These are phyloP conservation scores for Theileria luwenshuni DNA, from an alignment of 169 alveolate species.

Conservation along the genomic window DNA sequence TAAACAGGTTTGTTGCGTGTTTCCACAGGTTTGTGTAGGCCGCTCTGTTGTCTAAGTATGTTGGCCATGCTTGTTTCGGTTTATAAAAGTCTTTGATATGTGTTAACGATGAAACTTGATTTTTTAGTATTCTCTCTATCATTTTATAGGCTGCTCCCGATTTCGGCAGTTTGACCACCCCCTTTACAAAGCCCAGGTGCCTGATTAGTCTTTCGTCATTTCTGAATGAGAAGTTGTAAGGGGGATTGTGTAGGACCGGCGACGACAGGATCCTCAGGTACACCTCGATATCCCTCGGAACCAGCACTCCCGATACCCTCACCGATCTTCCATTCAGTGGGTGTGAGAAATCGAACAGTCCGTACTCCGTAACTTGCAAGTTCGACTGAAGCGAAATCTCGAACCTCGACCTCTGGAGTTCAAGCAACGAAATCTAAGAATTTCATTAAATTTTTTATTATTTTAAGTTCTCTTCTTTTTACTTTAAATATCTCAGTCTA, in stretches of 20 bases:
- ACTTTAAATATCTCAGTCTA: no score
- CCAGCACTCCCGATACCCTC: slow-evolving; percentile 25
- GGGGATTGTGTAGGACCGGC: slow-evolving; percentile 56
- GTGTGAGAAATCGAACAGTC: slow-evolving; percentile 48
- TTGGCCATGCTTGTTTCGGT: slow-evolving; percentile 49
- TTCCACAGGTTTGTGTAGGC: slow-evolving; percentile 67
- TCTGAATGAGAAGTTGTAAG: slow-evolving; percentile 3
- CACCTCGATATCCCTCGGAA: slow-evolving; percentile 50
- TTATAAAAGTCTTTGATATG: slow-evolving; percentile 14
- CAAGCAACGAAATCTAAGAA: slow-evolving; percentile 37
- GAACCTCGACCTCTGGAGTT: slow-evolving; percentile 39
- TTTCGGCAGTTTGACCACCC: slow-evolving; percentile 31
- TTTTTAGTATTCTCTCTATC: slow-evolving; percentile 31
- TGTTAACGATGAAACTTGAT: slow-evolving; percentile 23
- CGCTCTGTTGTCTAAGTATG: slow-evolving; percentile 64
- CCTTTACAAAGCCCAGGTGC: slow-evolving; percentile 30
- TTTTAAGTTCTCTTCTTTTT: no score
- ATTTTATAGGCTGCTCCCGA: slow-evolving; percentile 52
- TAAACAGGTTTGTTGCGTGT: slow-evolving; percentile 35
- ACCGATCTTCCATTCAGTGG: slow-evolving; percentile 55
- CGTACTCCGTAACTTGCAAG: slow-evolving; percentile 45
- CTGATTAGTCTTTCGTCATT: slow-evolving; percentile 6
- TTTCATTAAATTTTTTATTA: no score
- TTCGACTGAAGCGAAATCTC: slow-evolving; percentile 37
- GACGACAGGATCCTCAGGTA: slow-evolving; percentile 55